Conservation (phyloP, 1,284 basidiomycete species). For the Ustilago bromivora region DNA sequence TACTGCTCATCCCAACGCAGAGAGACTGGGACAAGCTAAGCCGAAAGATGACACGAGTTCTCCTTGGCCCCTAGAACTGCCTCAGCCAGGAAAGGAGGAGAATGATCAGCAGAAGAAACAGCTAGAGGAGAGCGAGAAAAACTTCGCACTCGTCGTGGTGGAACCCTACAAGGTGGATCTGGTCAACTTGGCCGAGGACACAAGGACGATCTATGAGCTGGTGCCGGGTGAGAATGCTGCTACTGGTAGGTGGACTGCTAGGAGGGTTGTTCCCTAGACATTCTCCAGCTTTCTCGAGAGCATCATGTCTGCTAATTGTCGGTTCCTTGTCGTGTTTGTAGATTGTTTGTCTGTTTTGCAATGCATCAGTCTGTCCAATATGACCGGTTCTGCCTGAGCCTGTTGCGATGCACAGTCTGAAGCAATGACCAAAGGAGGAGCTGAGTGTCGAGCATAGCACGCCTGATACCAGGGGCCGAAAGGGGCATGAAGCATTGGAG, state of each 20-base stretch:
- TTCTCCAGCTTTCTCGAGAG: background rate
- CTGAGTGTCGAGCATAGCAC: background rate
- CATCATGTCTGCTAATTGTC: background rate
- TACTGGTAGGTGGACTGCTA: conserved; percentile 57
- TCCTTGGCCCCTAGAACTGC: conserved; percentile 62
- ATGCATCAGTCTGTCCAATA: conserved; percentile 11
- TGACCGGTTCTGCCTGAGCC: background rate
- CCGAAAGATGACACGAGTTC: conserved; percentile 44
- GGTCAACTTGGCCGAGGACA: conserved; percentile 63
- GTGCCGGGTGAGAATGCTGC: conserved; percentile 34
- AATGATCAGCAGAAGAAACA: conserved; percentile 61
- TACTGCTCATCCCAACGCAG: conserved; percentile 52
- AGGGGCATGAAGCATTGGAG: background rate
- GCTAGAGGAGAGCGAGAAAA: conserved; percentile 59
- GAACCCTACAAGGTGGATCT: conserved; percentile 68
- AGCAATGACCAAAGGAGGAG: background rate
- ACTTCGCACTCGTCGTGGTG: conserved; percentile 67
- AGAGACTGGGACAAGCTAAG: conserved; percentile 12
- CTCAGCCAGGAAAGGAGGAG: conserved; percentile 62
- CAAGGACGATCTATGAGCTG: conserved; percentile 61
- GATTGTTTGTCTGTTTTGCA: conserved; percentile 1
- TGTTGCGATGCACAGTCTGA: background rate
- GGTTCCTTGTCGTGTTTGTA: background rate
- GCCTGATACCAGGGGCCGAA: background rate
- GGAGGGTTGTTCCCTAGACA: conserved; percentile 62